Base-by-base conservation (phyloP, 2,329 filamentous ascomycete species). In the Zymoseptoria pseudotritici region DNA sequence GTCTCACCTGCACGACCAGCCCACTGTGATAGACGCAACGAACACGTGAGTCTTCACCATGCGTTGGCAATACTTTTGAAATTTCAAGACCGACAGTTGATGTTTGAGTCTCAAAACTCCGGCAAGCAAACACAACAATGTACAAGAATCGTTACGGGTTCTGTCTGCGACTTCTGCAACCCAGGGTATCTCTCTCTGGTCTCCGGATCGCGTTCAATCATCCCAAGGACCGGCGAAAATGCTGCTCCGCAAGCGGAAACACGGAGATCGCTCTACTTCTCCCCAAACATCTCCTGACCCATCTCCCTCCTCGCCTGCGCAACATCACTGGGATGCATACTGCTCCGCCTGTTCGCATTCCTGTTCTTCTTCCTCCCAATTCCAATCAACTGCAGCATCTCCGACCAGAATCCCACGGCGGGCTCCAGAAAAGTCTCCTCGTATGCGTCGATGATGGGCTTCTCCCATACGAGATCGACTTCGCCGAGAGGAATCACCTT, bases 401-500 rank as follows among this genome's bases (percentile, higher is more conserved):
- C 82, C 10, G 68, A 73, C 80, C 82, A 83, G 73, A 84, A 83
- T 3, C 79, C 77, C 17, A 78, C 69, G 0, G 81, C 77, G 3
- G 76, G 75, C 3, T 76, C 71, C 3, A 74, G 52, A 63, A 86
- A 80, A 19, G 75, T 75, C 8, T 73, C 75, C 69, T 84, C 82
- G 62, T 85, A 85, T 0, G 77, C 78, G 60, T 86, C 83, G 58
- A 86, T 81, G 20, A 76, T 67, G 6, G 83, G 83, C 17, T 79
- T 76, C 59, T 86, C 81, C 83, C 83, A 86, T 19, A 84, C 75
- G 2, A 86, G 76, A 65, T 87, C 84, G 2, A 79, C 78, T 66
- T 88, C 81, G 4, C 75, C 68, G 0, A 84, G 74, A 2, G 73
- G 72, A n/a, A 85, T 74, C 56, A 82, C 75, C 62, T 77, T 79